Percentiles rank a stretch among this genome's conserved stretches.
Conservation (phyloP, 306 rosid species). For the Lathyrus aphaca region DNA sequence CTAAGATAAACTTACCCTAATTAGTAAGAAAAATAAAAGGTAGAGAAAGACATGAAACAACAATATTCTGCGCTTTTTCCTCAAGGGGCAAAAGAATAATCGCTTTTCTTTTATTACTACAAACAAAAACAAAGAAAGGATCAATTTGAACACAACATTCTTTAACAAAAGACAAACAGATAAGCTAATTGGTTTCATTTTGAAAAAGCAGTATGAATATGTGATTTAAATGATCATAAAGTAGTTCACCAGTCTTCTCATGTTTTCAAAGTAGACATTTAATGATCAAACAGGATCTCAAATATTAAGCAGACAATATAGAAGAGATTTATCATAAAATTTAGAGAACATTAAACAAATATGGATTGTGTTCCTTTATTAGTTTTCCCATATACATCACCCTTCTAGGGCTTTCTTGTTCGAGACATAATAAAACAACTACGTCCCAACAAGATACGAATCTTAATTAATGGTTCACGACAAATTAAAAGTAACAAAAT, state of each 20-base stretch:
- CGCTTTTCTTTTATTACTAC: background rate
- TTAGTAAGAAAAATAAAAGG: background rate
- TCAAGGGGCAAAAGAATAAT: background rate
- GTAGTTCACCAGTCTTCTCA: background rate
- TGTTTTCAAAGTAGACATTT: slow-evolving; percentile 2
- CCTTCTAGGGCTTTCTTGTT: background rate
- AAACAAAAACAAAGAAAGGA: background rate
- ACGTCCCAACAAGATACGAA: background rate
- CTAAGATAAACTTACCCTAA: background rate
- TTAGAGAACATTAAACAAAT: background rate
- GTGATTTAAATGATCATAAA: slow-evolving; percentile 7
- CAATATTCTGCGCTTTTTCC: slow-evolving; percentile 12
- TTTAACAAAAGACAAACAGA: slow-evolving; percentile 1
- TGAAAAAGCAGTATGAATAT: background rate
- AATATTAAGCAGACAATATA: background rate
- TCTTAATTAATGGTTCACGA: background rate
- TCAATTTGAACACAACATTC: background rate
- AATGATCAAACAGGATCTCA: too few relatives aligned
- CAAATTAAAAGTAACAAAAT: background rate
- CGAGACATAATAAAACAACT: background rate
- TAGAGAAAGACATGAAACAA: background rate
- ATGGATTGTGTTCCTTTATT: background rate
- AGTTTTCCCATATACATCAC: background rate
- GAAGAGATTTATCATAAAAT: background rate
- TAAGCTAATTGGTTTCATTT: background rate